These are phyloP conservation scores for Eucalyptus cloeziana DNA, from an alignment of 345 rosid species.

Conservation along the genomic window DNA sequence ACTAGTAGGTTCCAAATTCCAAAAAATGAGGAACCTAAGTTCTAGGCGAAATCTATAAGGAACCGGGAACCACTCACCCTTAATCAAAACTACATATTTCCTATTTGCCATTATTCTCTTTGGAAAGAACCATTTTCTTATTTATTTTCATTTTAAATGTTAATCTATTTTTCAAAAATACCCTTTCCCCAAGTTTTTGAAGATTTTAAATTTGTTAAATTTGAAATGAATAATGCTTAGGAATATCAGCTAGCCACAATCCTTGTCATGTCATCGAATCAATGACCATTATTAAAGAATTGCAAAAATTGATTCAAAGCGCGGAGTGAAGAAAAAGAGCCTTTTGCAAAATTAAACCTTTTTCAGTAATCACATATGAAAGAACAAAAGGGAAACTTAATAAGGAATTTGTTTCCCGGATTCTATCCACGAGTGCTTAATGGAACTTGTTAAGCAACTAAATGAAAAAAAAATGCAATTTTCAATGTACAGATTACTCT, in stretches of 20 bases:
- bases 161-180: not conserved
- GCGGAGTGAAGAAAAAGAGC: not conserved
- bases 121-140: not conserved
- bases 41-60: accelerated
- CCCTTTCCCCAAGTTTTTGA: not conserved
- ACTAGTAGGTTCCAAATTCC: accelerated
- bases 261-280: not conserved
- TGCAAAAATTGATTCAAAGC: not conserved
- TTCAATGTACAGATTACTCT: not conserved
- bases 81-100: not conserved
- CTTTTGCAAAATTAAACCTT: not conserved
- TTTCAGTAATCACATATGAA: not conserved
- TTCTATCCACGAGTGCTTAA: not conserved
- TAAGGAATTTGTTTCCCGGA: not conserved
- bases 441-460: not conserved
- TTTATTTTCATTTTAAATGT: not conserved
- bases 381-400: not conserved
- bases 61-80: accelerated
- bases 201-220: not conserved
- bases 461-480: not conserved
- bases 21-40: accelerated
- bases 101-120: not conserved
- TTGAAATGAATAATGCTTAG: not conserved
- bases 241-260: not conserved
- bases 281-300: not conserved